Percentiles rank a stretch among this genome's conserved stretches.
Evolutionary conservation across 139 green algal species (phyloP).

Genomic region (Astrephomene gubernaculifera): DNA sequence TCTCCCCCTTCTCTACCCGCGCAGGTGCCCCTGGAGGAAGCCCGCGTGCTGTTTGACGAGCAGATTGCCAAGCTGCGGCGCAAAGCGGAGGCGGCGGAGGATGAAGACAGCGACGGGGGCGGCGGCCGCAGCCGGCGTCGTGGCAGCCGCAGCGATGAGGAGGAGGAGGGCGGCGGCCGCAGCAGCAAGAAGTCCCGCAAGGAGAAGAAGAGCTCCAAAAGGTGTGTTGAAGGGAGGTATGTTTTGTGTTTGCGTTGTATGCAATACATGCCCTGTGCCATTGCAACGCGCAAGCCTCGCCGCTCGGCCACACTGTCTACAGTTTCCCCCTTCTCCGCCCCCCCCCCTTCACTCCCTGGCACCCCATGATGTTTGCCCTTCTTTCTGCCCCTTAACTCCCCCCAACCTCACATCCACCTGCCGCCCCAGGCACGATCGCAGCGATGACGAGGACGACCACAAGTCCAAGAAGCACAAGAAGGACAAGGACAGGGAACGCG

Average conservation of each 20-base stretch:
- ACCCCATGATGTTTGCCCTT: too few species aligned
- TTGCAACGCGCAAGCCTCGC: background rate
- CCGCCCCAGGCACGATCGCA: slow-evolving; percentile 23
- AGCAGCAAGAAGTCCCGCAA: slow-evolving; percentile 45
- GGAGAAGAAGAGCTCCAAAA: slow-evolving; percentile 55
- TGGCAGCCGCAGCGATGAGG: slow-evolving; percentile 41
- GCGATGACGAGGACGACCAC: slow-evolving; percentile 30
- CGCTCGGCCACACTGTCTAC: background rate
- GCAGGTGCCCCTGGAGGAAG: slow-evolving; percentile 58
- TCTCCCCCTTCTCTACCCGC: background rate
- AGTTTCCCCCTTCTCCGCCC: background rate
- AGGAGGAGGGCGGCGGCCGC: slow-evolving; percentile 40
- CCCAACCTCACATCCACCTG: background rate
- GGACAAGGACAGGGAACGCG: slow-evolving; percentile 46
- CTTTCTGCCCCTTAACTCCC: background rate
- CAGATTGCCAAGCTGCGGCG: slow-evolving; percentile 56
- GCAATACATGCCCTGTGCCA: too few species aligned
- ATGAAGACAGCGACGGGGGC: slow-evolving; percentile 36
- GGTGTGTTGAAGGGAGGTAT: background rate
- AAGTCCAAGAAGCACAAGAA: slow-evolving; percentile 54
- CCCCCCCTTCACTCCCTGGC: background rate
- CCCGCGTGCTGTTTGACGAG: slow-evolving; percentile 67
- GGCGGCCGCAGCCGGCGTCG: slow-evolving; percentile 9
- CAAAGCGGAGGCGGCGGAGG: slow-evolving; percentile 7
- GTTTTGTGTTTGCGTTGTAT: background rate